Evolutionary conservation across 2,329 filamentous ascomycete species (phyloP).

Genomic region (Hortaea sp.): DNA sequence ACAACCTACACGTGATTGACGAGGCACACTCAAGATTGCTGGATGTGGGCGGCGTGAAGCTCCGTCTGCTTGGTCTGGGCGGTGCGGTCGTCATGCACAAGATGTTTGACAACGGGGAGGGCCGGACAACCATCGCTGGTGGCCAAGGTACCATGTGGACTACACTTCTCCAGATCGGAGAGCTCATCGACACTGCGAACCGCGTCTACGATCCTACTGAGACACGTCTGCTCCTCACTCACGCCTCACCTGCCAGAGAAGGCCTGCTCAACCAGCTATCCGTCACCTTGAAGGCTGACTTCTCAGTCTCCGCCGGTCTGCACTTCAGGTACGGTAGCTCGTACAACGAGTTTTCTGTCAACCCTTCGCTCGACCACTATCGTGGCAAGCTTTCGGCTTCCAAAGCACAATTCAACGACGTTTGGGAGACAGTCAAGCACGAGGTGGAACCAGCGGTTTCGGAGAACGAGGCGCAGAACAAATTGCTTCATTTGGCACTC

Average conservation of each 20-base stretch:
- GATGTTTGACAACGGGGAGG: conserved; percentile 96
- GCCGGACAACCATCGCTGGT: conserved; percentile 93
- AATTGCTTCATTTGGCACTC: conserved; percentile 79
- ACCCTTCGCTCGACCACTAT: conserved; percentile 95
- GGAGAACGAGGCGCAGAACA: conserved; percentile 89
- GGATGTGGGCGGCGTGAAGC: conserved; percentile 90
- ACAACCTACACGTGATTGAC: conserved; percentile 96
- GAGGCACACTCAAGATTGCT: conserved; percentile 93
- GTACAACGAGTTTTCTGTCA: conserved; percentile 99
- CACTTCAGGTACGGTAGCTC: conserved; percentile 99
- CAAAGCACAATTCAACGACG: conserved; percentile 97
- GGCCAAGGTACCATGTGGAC: conserved; percentile 99
- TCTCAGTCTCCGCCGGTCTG: conserved; percentile 92
- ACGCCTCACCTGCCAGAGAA: conserved; percentile 91
- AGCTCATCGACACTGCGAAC: conserved; percentile 94
- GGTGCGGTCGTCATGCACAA: conserved; percentile 99
- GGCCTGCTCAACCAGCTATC: conserved; percentile 96
- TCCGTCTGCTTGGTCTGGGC: conserved; percentile 83
- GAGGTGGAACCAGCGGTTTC: conserved; percentile 92
- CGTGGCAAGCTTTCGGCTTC: conserved; percentile 95
- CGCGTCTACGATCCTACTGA: conserved; percentile 97
- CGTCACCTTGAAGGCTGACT: conserved; percentile 93
- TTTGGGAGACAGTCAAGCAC: conserved; percentile 96
- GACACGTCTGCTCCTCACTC: conserved; percentile 91
- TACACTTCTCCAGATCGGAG: conserved; percentile 93